Percentiles rank a stretch among this genome's conserved stretches.
phyloP scores from a whole-genome alignment of 1,284 basidiomycete genomes.

The Ustilago nuda region DNA sequence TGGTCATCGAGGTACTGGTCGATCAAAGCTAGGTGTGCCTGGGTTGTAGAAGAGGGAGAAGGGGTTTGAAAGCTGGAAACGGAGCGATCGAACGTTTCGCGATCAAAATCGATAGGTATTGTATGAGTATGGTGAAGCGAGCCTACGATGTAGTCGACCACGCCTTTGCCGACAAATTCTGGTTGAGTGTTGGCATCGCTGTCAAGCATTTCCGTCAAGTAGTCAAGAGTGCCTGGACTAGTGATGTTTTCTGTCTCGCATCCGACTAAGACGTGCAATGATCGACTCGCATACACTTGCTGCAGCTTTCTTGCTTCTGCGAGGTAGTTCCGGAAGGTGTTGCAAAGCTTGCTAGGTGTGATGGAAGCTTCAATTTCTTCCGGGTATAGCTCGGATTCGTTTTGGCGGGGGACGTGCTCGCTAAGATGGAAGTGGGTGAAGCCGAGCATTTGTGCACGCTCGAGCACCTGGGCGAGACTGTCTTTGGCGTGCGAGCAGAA shows the following conservation, averaged over 20 bases:
- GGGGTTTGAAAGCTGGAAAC: constrained; percentile 71
- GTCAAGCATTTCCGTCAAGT: constrained; percentile 72
- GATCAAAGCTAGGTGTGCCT: constrained; percentile 39
- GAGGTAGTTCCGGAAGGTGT: constrained; percentile 79
- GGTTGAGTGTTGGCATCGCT: constrained; percentile 40
- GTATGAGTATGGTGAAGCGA: constrained; percentile 90
- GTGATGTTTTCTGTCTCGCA: constrained; percentile 94
- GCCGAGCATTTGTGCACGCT: constrained; percentile 80
- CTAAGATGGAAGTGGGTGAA: constrained; percentile 88
- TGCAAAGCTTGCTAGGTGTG: constrained; percentile 72
- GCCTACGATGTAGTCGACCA: constrained; percentile 90
- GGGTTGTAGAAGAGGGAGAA: constrained; percentile 7
- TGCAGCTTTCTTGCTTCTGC: constrained; percentile 82
- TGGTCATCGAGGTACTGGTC: constrained; percentile 62
- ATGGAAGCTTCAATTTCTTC: constrained; percentile 77
- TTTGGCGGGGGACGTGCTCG: constrained; percentile 93
- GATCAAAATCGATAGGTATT: constrained; percentile 93
- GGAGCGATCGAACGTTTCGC: constrained; percentile 76
- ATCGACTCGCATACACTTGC: constrained; percentile 21
- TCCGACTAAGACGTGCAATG: constrained; percentile 84
- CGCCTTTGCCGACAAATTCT: constrained; percentile 32
- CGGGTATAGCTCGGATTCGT: constrained; percentile 85
- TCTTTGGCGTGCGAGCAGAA: constrained; percentile 92
- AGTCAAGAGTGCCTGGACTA: constrained; percentile 74
- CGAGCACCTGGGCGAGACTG: constrained; percentile 81